Base-by-base conservation (phyloP, 495 filamentous ascomycete genomes). In the Penicillium lagena region DNA sequence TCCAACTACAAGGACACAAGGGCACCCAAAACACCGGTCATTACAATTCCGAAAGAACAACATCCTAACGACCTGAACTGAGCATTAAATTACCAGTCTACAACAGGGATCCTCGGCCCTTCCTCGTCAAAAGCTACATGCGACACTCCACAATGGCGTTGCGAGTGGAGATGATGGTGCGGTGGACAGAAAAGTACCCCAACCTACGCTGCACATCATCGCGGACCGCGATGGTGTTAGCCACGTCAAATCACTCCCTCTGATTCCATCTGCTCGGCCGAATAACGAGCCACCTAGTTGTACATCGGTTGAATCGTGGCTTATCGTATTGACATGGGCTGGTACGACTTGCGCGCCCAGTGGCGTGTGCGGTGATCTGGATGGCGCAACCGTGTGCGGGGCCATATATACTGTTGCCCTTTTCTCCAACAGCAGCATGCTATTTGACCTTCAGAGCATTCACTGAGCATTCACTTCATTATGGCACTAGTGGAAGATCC, bases 101-200 rank as follows among this genome's bases (percentile, higher is more conserved):
- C 22, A 22, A 22, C 3, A 22, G 4, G 22, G 4, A 22, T 22
- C 6, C 22, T 22, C 4, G 22, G 6, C 22, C 22, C 22, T 22
- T 22, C 22, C 22, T 22, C 22, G 22, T 22, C 22, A 22, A 22
- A 22, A 22, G 4, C 2, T 34, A 32, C 13, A 27, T 9, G 30
- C 42, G 7, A 12, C 2, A 12, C 47, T 46, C 52, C 43, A 40
- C 38, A 47, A 57, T 57, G 42, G 54, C 56, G 56, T 50, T 37
- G 45, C 5, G 29, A 53, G 56, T 52, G 56, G 56, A 42, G 54
- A 36, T 30, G 29, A 60, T 60, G 56, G 39, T 60, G 54, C 48
- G 35, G 37, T 42, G 22, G 14, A 47, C 7, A 27, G 22, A 32
- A 43, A 45, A 35, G 12, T 12, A 12, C 39, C 40, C 35, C 42